Percentiles rank a stretch among this genome's conserved stretches.
phyloP scores from a whole-genome alignment of 305 asterid species.

The Rubia tinctorum region DNA sequence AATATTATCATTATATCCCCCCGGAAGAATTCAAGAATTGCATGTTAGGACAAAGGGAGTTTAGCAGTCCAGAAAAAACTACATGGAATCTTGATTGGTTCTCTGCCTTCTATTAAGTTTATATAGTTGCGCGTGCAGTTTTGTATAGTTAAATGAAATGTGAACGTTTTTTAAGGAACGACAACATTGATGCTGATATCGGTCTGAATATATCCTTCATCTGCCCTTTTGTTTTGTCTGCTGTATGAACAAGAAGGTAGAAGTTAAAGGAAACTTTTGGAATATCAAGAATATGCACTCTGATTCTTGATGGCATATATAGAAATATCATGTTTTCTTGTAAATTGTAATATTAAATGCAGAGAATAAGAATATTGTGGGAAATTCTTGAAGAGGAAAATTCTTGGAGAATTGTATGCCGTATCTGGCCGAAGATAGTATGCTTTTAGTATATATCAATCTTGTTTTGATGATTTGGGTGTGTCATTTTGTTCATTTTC shows the following conservation, averaged over 20 bases:
- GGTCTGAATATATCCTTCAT: background rate
- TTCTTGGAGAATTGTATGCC: background rate
- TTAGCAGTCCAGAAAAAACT: background rate
- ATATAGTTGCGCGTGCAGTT: background rate
- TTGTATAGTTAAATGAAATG: background rate
- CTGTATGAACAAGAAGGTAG: background rate
- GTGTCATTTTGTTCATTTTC: background rate
- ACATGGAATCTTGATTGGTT: background rate
- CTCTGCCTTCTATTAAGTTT: background rate
- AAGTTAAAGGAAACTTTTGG: background rate
- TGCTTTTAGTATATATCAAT: background rate
- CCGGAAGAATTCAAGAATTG: background rate
- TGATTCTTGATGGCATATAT: slow-evolving; percentile 1
- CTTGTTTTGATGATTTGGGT: background rate
- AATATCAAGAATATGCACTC: background rate
- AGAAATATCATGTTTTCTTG: background rate
- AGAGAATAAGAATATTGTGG: slow-evolving; percentile 2
- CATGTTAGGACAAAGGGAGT: background rate
- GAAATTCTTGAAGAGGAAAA: slow-evolving; percentile 1
- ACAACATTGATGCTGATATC: background rate
- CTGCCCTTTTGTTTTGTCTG: background rate
- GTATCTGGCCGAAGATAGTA: background rate
- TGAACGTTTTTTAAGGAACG: background rate
- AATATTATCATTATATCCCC: slow-evolving; percentile 5
- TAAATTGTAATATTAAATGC: background rate